Evolutionary conservation across 2,329 filamentous ascomycete genomes (phyloP).

Genomic region (Cladorrhinum sp.): DNA sequence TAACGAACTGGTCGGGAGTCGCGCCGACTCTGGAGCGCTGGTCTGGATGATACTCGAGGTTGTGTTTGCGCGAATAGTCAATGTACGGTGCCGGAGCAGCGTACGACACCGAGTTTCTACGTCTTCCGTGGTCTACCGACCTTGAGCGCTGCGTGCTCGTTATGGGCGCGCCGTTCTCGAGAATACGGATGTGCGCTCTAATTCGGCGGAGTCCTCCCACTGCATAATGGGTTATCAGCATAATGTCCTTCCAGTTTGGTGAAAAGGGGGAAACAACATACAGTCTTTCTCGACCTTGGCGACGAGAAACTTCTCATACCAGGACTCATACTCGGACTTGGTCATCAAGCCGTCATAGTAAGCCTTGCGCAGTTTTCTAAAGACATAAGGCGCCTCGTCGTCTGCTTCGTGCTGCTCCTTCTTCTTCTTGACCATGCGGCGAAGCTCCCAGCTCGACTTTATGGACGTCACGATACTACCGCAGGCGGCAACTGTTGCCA

Average conservation of each 20-base stretch:
- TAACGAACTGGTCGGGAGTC: conserved; percentile 17
- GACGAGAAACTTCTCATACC: conserved; percentile 30
- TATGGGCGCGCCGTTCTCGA: conserved; percentile 19
- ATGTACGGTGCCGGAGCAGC: conserved; percentile 1
- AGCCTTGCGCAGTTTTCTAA: conserved; percentile 23
- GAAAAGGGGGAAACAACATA: conserved; percentile 27
- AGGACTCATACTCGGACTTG: conserved; percentile 26
- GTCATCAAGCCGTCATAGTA: conserved; percentile 27
- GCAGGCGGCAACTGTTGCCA: conserved; percentile 30
- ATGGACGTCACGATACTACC: conserved; percentile 31
- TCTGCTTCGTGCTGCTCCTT: conserved; percentile 24
- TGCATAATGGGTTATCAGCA: conserved; percentile 7
- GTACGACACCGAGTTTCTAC: conserved; percentile 16
- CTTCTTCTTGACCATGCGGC: conserved; percentile 31
- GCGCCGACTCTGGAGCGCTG: conserved; percentile 11
- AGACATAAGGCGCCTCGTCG: conserved; percentile 24
- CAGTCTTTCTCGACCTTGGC: conserved; percentile 30
- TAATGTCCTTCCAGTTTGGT: too few species aligned
- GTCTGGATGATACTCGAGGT: conserved; percentile 17
- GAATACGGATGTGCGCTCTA: conserved; percentile 20
- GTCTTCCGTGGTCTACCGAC: conserved; percentile 8
- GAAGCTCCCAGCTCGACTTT: conserved; percentile 32
- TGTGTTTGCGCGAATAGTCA: conserved; percentile 9
- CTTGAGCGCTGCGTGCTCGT: conserved; percentile 15
- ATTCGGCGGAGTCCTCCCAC: conserved; percentile 20